Conservation (phyloP, 495 filamentous ascomycete genomes). For the Aspergillus bridgeri region DNA sequence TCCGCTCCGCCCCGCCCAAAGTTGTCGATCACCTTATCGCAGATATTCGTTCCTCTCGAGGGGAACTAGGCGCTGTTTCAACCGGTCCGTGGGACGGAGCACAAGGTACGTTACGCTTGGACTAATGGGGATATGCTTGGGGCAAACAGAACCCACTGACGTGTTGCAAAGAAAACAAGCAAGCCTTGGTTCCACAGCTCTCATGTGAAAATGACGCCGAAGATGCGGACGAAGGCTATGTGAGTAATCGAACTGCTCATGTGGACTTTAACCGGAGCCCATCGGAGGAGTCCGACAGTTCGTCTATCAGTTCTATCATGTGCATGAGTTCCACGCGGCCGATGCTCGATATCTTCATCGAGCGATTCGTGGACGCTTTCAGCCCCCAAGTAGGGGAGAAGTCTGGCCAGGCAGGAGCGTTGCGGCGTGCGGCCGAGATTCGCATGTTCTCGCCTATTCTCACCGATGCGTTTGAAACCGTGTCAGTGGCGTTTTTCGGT, state of each 20-base stretch:
- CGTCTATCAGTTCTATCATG: constrained; percentile 24
- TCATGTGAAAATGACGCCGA: constrained; percentile 14
- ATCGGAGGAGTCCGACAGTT: constrained; percentile 22
- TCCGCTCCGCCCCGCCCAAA: constrained; percentile 36
- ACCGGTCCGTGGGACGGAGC: constrained; percentile 31
- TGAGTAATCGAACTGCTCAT: constrained; percentile 4
- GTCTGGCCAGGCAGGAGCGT: constrained; percentile 38
- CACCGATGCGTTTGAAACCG: constrained; percentile 39
- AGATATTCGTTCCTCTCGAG: constrained; percentile 30
- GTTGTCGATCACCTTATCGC: constrained; percentile 35
- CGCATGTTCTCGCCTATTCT: constrained; percentile 46
- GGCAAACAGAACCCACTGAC: background rate
- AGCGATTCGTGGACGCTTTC: constrained; percentile 46
- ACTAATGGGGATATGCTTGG: background rate
- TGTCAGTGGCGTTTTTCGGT: constrained; percentile 43
- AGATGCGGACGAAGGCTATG: constrained; percentile 15
- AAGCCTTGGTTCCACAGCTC: too few relatives aligned
- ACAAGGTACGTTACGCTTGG: constrained; percentile 23
- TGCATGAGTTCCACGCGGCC: constrained; percentile 25
- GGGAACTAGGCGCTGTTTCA: constrained; percentile 14
- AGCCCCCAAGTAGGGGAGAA: constrained; percentile 41
- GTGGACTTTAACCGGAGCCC: constrained; percentile 8
- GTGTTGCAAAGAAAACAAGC: too few relatives aligned
- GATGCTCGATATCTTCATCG: constrained; percentile 39
- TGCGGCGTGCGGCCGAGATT: constrained; percentile 40